Evolutionary conservation across 768 basidiomycete genomes (phyloP), one percentile per base, ranked within the genome.

Genomic region (Lactarius quietus): DNA sequence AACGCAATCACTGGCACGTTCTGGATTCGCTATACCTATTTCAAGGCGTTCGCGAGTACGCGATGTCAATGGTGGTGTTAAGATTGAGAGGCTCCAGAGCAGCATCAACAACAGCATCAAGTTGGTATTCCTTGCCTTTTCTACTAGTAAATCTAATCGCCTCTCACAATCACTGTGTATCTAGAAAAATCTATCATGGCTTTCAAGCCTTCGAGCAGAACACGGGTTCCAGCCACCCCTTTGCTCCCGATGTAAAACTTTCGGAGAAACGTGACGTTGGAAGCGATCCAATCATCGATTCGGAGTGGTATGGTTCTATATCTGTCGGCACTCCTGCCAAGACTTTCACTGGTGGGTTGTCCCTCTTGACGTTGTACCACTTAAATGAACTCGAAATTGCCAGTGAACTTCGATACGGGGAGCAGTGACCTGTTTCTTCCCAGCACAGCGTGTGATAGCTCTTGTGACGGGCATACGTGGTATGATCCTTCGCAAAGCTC

Each of bases 351-450:
- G 39, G 64, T 54, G 6, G 26, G 35, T 48, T 48, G 45, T 48
- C 20, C 3, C 17, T 31, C 31, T 7, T 54, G 3, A 29, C 1
- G 17, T 8, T 7, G 18, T 31, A 12, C 28, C 9, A 17, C 31
- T 9, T 26, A 9, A 28, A 8, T 7, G n/a, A 28, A 23, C 20
- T 38, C 31, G 20, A 10, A 6, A 20, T 9, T 29, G 4, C 23
- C 67, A 41, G 71, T 81, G 61, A 76, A 79, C 66, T 78, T 80
- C 62, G 79, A 81, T 68, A 81, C 70, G 6, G 72, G 70, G 6
- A 71, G 68, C 62, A 66, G 68, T 61, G 70, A 79, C 67, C 33
- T 33, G n/a, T 60, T 79, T 71, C 69, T 81, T 39, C 78, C 80
- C 12, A 63, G 68, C 5, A 28, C 69, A 48, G 26, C 54, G 41